Evolutionary conservation across 2,329 filamentous ascomycete genomes (phyloP), one percentile per base, ranked within the genome.

Genomic region (Fusarium redolens): DNA sequence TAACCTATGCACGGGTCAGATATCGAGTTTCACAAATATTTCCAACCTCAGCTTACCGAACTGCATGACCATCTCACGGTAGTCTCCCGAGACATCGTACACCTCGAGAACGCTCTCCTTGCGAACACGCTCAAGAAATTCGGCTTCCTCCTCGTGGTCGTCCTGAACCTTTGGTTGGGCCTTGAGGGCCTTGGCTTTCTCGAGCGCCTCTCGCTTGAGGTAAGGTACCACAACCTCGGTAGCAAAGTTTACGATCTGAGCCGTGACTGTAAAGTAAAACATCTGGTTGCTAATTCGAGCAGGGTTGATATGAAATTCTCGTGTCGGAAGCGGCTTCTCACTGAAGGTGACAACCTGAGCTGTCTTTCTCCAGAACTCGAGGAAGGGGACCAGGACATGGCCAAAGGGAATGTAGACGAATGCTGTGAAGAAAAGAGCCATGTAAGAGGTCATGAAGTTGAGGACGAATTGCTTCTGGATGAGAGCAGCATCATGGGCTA

Each of bases 351-450:
- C 91, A 1, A 91, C 91, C 77, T 91, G 90, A 2, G 95, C 93
- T 0, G 92, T 91, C 18, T 91, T 83, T 69, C 90, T 89, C 84
- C 97, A 96, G 65, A 98, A 84, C 75, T 97, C 91, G 8, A 99
- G 89, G 79, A 97, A 93, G 0, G 96, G 96, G 0, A 96, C 90
- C 15, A 99, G 89, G 50, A 94, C 82, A 67, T 91, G 90, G 18
- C 94, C 96, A 77, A 98, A 98, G 0, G 96, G 96, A 25, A 97
- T 93, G 78, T 98, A 98, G 71, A 98, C 91, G 76, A 98, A 98
- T 1, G 95, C 94, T 0, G 95, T 98, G 22, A 98, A 88, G 79
- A 97, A 92, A n/a, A 97, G 92, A 2, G 94, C 93, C 58, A 97
- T 90, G 80, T 98, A 98, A 0, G 95, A 97, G 10, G 95, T 97